Base-by-base conservation (phyloP, 306 rosid genomes). In the Mimosa bimucronata region DNA sequence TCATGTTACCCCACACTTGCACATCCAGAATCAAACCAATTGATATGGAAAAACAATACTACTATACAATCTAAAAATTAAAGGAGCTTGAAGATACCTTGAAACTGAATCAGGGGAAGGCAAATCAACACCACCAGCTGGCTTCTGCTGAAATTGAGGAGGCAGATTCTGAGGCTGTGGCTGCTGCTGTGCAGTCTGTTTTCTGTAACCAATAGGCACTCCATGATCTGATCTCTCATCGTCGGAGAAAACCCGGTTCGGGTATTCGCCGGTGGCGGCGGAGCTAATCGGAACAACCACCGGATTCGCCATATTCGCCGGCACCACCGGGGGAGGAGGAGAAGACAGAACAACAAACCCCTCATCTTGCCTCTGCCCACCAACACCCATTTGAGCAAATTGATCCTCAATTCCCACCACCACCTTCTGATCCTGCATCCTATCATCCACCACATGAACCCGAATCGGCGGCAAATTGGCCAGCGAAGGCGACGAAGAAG, bases 211-310 rank as follows among this genome's bases (percentile, higher is more conserved):
- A 40, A 75, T 66, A 6, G 86, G 88, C 50, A 71, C 87, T 18
- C 92, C 91, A 2, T 90, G 90, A 74, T 92, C 95, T 18, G 93
- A 89, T 89, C 97, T 86, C 77, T 90, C 97, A 3, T 92, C 97
- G 44, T 90, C 94, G 12, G 94, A 86, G 73, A 83, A 45, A 5
- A 80, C 85, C 66, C 92, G 88, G 48, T 74, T 88, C 26, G 52
- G 23, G 77, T 78, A 87, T 21, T 91, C 91, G n/a, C n/a, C n/a
- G n/a, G n/a, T n/a, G 0, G 37, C 80, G 2, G 80, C 80, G 34
- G 87, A 25, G 45, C 61, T 72, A 23, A 86, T 75, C n/a, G 90
- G 87, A 28, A 81, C 66, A 29, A 75, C 70, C 18, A 83, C 13
- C 10, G 78, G 64, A 7, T 58, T 80, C 23, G 76, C 21, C 3